Base-by-base conservation (phyloP, 164 flowering plant genomes). In the Stephania japonica region DNA sequence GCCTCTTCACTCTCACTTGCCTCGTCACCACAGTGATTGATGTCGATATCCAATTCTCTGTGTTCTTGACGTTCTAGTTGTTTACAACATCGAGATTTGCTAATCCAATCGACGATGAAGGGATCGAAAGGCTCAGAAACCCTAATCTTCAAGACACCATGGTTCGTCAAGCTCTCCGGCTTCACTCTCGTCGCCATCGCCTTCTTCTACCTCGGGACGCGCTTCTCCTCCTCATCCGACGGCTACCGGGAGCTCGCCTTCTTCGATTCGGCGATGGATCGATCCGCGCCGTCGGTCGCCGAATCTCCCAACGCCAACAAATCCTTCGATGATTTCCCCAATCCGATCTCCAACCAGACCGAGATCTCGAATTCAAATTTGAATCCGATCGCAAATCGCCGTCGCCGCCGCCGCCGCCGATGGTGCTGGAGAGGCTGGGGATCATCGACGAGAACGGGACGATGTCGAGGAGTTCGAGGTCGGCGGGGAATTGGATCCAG, bases 401-500 rank as follows among this genome's bases (percentile, higher is more conserved):
- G 42, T 24, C 65, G 4, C 62, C 70, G 6, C 69, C 71, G n/a
- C 23, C 72, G 64, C 72, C 77, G 38, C 74, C 81, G 8, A 70
- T 72, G 67, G 79, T 5, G 49, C 69, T 76, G 73, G 78, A 73
- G 50, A 76, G 78, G 66, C 73, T 67, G 49, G 91, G 91, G 49
- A 76, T 86, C 10, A 56, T 87, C 0, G 87, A 87, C 65, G 87
- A 83, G 71, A 85, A 68, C 26, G 91, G 91, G 19, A 74, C 76
- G 14, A 87, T 87, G 89, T 10, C 86, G 61, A 74, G 7, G 75
- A 83, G 4, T 87, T 87, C 53, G 83, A 81, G 69, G 75, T 84
- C 3, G 90, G 87, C 63, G 97, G 92, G 32, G 92, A 82, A 21
- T 86, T 84, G 56, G 92, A 93, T 81, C 85, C 90, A 12, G 90